These are phyloP conservation scores for Cotoneaster glaucophyllus DNA, from an alignment of 306 rosid genomes.

Conservation along the genomic window DNA sequence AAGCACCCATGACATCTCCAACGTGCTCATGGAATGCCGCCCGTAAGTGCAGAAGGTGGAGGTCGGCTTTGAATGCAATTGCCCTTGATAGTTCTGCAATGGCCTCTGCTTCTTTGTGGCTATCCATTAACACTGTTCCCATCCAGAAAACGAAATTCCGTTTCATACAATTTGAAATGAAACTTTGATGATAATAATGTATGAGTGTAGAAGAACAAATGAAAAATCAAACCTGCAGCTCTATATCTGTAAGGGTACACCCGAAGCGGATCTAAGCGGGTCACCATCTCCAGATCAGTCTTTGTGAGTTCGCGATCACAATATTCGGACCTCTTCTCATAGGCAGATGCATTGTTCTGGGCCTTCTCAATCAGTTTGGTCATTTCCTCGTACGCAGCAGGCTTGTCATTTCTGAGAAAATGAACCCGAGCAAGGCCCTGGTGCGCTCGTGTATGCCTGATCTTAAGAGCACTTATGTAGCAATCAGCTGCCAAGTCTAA, in stretches of 20 bases:
- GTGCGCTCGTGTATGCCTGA: constrained; percentile 89
- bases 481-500: constrained; percentile 79
- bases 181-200: background rate
- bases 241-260: constrained; percentile 94
- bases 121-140: constrained; percentile 79
- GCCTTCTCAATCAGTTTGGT: constrained; percentile 72
- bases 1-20: constrained; percentile 65
- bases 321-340: constrained; percentile 87
- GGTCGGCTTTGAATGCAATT: constrained; percentile 83
- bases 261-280: constrained; percentile 76
- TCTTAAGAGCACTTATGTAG: constrained; percentile 78
- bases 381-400: constrained; percentile 81
- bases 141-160: constrained; percentile 1
- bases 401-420: constrained; percentile 54
- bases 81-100: constrained; percentile 79
- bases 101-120: constrained; percentile 72
- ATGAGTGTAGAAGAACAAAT: background rate
- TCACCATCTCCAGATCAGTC: constrained; percentile 80
- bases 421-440: constrained; percentile 96
- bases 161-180: background rate
- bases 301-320: constrained; percentile 76
- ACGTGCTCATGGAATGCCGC: constrained; percentile 92
- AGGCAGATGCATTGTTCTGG: constrained; percentile 70
- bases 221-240: constrained; percentile 70
- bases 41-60: constrained; percentile 83